Base-by-base conservation (phyloP, 1,284 basidiomycete species). In the Sanguinoderma infundibulare region DNA sequence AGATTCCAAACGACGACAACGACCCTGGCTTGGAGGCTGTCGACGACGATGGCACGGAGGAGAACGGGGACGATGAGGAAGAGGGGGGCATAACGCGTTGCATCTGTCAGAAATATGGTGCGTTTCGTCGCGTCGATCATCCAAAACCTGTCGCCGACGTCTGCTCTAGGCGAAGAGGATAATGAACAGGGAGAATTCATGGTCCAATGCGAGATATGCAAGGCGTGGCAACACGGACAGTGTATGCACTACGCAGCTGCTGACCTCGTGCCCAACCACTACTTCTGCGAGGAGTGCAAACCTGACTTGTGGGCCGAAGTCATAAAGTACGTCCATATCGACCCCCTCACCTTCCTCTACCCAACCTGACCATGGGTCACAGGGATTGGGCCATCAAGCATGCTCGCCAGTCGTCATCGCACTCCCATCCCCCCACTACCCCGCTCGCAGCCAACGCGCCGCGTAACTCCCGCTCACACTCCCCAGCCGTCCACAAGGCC, bases 151-250 rank as follows among this genome's bases (percentile, higher is more conserved):
- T 58, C 35, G 51, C 57, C 52, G 57, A 62, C 58, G 28, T 52
- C 57, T 44, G 47, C 59, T 63, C 40, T 57, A 72, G 57, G 68
- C 67, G 69, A 73, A 64, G 72, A 66, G 77, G 91, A 93, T 72
- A 92, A 92, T 71, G 89, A 90, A 69, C 86, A 90, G 67, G 91
- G 90, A 53, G 94, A 95, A 77, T 92, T 95, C 74, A 98, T 98
- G 95, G 95, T 98, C 55, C 93, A 96, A 76, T 99, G 97, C 79
- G 97, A 99, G 79, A 90, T 84, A 57, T 99, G 97, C 82, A 93
- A 95, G 72, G 94, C 95, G 64, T 99, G 97, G 97, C 97, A 99
- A 77, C 97, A 99, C 76, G 96, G 96, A 20, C 85, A 91, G 34
- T 99, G 97, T 78, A 96, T 99, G 89, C 97, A 97, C 53, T 94